Conservation (phyloP, 2,329 filamentous ascomycete genomes). For the Alternaria incomplexa region DNA sequence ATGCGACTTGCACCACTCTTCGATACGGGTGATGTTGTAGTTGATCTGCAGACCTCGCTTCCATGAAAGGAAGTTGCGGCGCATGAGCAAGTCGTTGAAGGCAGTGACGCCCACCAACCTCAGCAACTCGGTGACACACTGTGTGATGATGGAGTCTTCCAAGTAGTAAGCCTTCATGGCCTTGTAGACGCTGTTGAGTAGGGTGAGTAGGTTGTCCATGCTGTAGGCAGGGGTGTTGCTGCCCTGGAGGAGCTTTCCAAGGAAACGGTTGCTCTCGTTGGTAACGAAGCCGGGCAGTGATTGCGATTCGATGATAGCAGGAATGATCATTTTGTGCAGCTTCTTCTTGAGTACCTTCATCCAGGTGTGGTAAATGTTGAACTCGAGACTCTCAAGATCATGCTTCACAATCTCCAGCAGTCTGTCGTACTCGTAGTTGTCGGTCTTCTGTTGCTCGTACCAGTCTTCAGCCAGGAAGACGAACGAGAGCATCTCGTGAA, state of each 20-base stretch:
- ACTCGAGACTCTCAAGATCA: constrained; percentile 95
- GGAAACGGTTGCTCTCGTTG: constrained; percentile 96
- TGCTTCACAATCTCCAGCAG: constrained; percentile 99
- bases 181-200: constrained; percentile 96
- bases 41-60: constrained; percentile 99
- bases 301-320: constrained; percentile 98
- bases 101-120: constrained; percentile 94
- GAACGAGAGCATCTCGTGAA: constrained; percentile 99
- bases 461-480: constrained; percentile 99
- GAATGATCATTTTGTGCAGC: constrained; percentile 99
- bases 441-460: constrained; percentile 99
- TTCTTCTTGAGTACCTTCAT: constrained; percentile 99
- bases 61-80: constrained; percentile 98
- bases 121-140: constrained; percentile 92
- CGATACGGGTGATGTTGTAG: constrained; percentile 99
- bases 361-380: constrained; percentile 99
- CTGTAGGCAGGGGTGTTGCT: constrained; percentile 95
- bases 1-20: constrained; percentile 99
- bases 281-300: constrained; percentile 98
- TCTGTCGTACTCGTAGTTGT: constrained; percentile 98
- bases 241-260: constrained; percentile 91
- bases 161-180: constrained; percentile 99
- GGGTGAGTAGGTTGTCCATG: constrained; percentile 97
- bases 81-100: constrained; percentile 97
- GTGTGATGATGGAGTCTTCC: constrained; percentile 93